Conservation (phyloP, 2,329 filamentous ascomycete species). For the Colletotrichum siamense region DNA sequence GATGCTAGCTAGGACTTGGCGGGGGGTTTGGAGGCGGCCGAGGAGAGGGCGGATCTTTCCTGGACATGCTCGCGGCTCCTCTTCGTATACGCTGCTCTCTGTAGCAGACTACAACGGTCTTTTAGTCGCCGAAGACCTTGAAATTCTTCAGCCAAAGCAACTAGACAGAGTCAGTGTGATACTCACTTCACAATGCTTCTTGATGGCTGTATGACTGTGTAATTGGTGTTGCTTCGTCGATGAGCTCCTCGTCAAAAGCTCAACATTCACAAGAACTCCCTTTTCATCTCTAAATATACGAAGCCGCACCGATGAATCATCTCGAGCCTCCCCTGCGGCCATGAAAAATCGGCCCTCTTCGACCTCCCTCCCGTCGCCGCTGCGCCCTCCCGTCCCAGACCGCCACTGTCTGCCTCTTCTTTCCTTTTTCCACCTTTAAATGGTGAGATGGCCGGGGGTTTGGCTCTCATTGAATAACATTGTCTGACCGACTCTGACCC, state of each 20-base stretch:
- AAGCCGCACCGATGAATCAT: not conserved
- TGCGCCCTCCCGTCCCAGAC: slow-evolving; percentile 12
- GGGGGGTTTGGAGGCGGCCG: slow-evolving; percentile 40
- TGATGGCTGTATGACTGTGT: rapidly evolving
- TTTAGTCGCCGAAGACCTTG: not conserved
- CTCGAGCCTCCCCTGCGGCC: not conserved
- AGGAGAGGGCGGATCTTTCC: slow-evolving; percentile 42
- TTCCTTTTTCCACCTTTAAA: slow-evolving; percentile 1
- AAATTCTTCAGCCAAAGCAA: not conserved
- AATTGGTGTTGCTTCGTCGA: not conserved
- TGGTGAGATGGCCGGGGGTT: not conserved
- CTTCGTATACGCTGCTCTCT: not conserved
- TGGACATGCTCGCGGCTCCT: slow-evolving; percentile 30
- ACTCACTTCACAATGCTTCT: not conserved
- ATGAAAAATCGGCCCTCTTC: slow-evolving; percentile 4
- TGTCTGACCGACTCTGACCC: not conserved
- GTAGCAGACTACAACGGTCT: too few relatives aligned
- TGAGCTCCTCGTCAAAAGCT: not conserved
- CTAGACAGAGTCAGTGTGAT: not conserved
- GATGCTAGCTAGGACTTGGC: slow-evolving; percentile 34
- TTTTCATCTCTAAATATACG: not conserved
- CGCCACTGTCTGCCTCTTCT: slow-evolving; percentile 16
- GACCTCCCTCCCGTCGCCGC: not conserved
- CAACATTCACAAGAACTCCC: not conserved
- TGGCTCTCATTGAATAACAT: not conserved